A percentile compares a stretch with the other conserved stretches of the same genome.
phyloP scores from a whole-genome alignment of 2,329 filamentous ascomycete genomes.

The Aspergillus arachidicola region DNA sequence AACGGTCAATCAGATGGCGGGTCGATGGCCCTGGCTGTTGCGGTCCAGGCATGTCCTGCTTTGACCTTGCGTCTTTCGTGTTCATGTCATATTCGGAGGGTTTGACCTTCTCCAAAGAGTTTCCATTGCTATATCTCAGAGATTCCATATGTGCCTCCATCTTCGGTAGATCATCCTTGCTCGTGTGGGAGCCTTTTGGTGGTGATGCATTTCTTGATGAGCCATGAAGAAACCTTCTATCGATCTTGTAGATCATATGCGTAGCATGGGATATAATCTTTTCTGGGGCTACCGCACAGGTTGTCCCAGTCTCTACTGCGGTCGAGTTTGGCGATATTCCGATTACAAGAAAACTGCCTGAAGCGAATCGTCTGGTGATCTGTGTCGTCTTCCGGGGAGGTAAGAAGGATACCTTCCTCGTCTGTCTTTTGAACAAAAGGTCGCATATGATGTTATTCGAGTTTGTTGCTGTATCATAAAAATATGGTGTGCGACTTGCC shows the following conservation, averaged over 20 bases:
- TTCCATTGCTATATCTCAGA: constrained; percentile 19
- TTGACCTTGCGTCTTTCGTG: constrained; percentile 26
- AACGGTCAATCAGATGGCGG: constrained; percentile 57
- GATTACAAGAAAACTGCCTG: constrained; percentile 57
- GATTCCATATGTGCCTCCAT: constrained; percentile 19
- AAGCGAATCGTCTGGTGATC: constrained; percentile 56
- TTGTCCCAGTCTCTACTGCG: constrained; percentile 36
- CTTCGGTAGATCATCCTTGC: constrained; percentile 22
- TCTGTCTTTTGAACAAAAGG: constrained; percentile 19
- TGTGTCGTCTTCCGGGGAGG: constrained; percentile 36
- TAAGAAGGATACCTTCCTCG: constrained; percentile 24
- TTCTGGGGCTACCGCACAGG: constrained; percentile 34
- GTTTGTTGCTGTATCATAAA: constrained; percentile 17
- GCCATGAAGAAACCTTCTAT: constrained; percentile 20
- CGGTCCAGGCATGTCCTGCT: constrained; percentile 23
- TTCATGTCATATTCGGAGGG: constrained; percentile 12
- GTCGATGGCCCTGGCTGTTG: constrained; percentile 24
- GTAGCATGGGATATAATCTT: constrained; percentile 34
- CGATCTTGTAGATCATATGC: constrained; percentile 24
- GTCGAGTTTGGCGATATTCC: constrained; percentile 42
- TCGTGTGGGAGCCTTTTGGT: constrained; percentile 36
- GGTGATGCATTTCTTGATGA: constrained; percentile 29
- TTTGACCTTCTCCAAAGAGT: constrained; percentile 8
- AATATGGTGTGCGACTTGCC: constrained; percentile 26
- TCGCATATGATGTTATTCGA: constrained; percentile 15